Base-by-base conservation (phyloP, 75 land plant genomes). In the Sequoiadendron giganteum region DNA sequence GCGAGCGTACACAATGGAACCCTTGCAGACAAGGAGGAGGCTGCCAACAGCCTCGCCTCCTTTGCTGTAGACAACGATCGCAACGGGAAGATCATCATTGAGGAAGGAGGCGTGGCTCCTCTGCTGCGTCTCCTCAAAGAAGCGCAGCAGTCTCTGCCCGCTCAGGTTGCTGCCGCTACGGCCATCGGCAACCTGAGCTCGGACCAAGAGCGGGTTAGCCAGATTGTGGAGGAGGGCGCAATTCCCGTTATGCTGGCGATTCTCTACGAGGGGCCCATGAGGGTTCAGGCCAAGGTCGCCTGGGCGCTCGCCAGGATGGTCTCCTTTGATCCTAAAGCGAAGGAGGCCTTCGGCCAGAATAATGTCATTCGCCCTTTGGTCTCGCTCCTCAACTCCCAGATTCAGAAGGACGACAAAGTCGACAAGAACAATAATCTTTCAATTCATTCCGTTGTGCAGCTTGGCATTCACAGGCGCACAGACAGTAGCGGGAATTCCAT, bases 21-120 rank as follows among this genome's bases (percentile, higher is more conserved):
- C 34, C 78, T 91, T 3, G 58, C 84, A 13, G 95, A 94, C 85
- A 93, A 92, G 18, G 93, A 90, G 13, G 96, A 97, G 28, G 97
- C 93, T 1, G 96, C 97, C 47, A 87, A 86, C 77, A 58, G 86
- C 38, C 88, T 97, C 30, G 95, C 92, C 8, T 90, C 90, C 8
- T 85, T 93, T 0, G 95, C 95, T 15, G 43, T 65, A 18, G 97
- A 93, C 85, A 94, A 92, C 49, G 95, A 95, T 16, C 84, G 96
- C n/a, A 95, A 96, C 77, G 89, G 91, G 65, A 91, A 95, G 91
- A 89, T 96, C 11, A 96, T 97, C 11, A 91, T 94, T 3, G 96
- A 96, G 78, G 99, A 97, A 73, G 96, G 95, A n/a, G 99, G 96
- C 9, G 91, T 95, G 0, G 83, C 85, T 30, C 97, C 97, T 0